These are phyloP conservation scores for Silene conica DNA, from an alignment of 148 eudicot species.

Conservation along the genomic window DNA sequence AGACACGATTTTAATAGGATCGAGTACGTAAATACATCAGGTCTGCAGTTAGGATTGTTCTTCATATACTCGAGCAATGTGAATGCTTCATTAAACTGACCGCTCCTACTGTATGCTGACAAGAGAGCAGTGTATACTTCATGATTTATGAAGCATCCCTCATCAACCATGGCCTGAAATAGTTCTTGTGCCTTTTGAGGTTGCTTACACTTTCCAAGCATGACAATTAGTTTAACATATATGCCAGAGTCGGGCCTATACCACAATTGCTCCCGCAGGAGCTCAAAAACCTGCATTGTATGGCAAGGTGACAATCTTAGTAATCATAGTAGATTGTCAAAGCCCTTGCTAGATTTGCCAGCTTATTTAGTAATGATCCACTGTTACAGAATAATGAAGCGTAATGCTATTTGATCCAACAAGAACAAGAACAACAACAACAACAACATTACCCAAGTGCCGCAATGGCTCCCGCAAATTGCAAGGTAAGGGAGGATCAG, in stretches of 20 bases:
- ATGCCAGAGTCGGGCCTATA: slow-evolving; percentile 72
- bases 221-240: slow-evolving; percentile 78
- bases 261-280: slow-evolving; percentile 84
- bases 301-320: slow-evolving; percentile 3
- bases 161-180: slow-evolving; percentile 71
- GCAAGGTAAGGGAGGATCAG: too few species aligned
- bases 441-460: too few species aligned
- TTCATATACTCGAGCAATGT: slow-evolving; percentile 75
- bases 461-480: too few species aligned
- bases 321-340: background rate
- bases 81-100: slow-evolving; percentile 65
- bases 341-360: background rate
- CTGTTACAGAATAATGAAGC: too few species aligned
- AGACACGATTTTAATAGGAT: slow-evolving; percentile 79
- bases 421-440: too few species aligned
- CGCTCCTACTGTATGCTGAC: slow-evolving; percentile 86
- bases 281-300: slow-evolving; percentile 67
- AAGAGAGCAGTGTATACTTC: slow-evolving; percentile 87
- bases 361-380: too few species aligned
- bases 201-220: slow-evolving; percentile 96
- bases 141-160: slow-evolving; percentile 63
- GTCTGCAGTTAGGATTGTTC: slow-evolving; percentile 50
- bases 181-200: slow-evolving; percentile 67
- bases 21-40: slow-evolving; percentile 80
- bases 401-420: too few species aligned